Percentiles rank a stretch among this genome's conserved stretches.
phyloP scores from a whole-genome alignment of 2,329 filamentous ascomycete genomes.

The Sporothrix pseudoabietina region DNA sequence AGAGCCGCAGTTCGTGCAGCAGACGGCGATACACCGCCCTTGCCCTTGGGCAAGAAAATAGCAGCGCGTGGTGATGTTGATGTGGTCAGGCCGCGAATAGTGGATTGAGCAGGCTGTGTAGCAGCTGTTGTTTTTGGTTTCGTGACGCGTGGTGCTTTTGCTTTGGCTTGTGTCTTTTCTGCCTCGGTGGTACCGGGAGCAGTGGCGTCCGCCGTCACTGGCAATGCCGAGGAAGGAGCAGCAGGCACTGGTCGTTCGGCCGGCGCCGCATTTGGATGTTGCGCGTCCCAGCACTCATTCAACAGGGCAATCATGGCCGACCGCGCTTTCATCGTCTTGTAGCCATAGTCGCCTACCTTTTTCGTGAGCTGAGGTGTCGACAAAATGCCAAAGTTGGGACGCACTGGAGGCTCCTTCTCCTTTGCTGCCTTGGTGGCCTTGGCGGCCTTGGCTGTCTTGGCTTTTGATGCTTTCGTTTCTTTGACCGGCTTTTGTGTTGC shows the following conservation, averaged over 20 bases:
- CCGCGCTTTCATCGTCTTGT: constrained; percentile 70
- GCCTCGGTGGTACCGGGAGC: background rate
- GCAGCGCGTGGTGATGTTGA: background rate
- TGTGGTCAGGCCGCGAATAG: background rate
- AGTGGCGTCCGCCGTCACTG: background rate
- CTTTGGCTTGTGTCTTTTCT: background rate
- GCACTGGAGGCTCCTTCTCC: constrained; percentile 28
- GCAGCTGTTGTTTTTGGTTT: background rate
- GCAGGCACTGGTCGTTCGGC: background rate
- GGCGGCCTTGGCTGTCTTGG: background rate
- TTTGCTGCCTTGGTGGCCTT: background rate
- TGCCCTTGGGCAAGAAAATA: background rate
- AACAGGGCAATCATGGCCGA: constrained; percentile 70
- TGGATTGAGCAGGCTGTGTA: background rate
- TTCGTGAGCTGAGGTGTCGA: constrained; percentile 65
- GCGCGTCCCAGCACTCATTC: constrained; percentile 64
- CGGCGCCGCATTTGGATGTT: background rate
- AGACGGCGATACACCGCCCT: background rate
- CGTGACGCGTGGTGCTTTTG: background rate
- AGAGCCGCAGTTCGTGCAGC: background rate
- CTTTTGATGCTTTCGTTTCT: background rate
- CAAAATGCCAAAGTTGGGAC: constrained; percentile 62
- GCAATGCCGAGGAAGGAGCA: background rate
- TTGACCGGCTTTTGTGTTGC: background rate
- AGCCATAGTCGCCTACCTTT: constrained; percentile 66